Percentiles rank a stretch among this genome's conserved stretches.
These are phyloP conservation scores for Periconia sp. DNA, from an alignment of 2,329 filamentous ascomycete species.

Conservation along the genomic window DNA sequence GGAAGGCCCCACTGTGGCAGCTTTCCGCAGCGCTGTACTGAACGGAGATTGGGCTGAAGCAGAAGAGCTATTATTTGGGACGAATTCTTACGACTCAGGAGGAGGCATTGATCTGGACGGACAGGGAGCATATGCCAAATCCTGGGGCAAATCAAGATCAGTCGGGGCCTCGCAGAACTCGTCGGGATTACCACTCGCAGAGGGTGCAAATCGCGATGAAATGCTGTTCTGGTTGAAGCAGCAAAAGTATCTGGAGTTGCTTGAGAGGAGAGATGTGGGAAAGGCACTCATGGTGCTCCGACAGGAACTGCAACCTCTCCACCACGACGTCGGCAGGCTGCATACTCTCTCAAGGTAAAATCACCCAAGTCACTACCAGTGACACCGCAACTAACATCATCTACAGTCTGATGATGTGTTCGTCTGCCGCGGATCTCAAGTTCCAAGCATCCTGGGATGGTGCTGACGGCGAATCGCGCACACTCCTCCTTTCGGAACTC, in stretches of 20 bases:
- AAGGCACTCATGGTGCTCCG: constrained; percentile 83
- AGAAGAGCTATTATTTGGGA: constrained; percentile 77
- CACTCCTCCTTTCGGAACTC: constrained; percentile 76
- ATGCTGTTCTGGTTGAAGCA: constrained; percentile 90
- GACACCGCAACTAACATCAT: constrained; percentile 26
- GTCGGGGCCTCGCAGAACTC: constrained; percentile 42
- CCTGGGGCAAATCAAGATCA: constrained; percentile 37
- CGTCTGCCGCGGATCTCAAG: constrained; percentile 76
- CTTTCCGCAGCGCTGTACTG: constrained; percentile 81
- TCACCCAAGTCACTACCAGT: constrained; percentile 1
- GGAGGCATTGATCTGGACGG: constrained; percentile 47
- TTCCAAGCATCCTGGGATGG: constrained; percentile 84
- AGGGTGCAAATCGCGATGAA: constrained; percentile 74
- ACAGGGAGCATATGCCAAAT: constrained; percentile 36
- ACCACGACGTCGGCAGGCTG: constrained; percentile 76
- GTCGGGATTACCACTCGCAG: constrained; percentile 72
- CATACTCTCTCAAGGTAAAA: constrained; percentile 78
- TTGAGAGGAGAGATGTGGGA: constrained; percentile 76
- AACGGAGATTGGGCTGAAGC: constrained; percentile 82
- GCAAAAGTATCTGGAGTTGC: constrained; percentile 91
- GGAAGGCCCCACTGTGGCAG: constrained; percentile 84
- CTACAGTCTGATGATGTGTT: constrained; percentile 83
- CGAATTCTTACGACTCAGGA: constrained; percentile 50
- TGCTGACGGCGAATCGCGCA: constrained; percentile 75
- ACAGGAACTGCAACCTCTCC: constrained; percentile 84